A percentile compares a stretch with the other conserved stretches of the same genome.
Evolutionary conservation across 257 asterid genomes (phyloP).

Genomic region (Fraxinus americana): DNA sequence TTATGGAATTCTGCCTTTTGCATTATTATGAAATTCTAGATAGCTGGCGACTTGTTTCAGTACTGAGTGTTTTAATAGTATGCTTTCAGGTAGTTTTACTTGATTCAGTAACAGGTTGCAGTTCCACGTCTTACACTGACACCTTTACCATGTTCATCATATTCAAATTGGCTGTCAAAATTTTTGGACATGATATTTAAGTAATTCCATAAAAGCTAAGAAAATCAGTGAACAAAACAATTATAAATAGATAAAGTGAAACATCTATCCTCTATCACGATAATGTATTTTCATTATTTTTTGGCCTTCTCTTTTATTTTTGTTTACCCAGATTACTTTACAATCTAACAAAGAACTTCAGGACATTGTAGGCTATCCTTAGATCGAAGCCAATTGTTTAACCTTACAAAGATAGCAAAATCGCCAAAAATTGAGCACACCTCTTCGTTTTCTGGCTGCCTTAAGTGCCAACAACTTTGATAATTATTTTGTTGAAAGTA

Average conservation of each 20-base stretch:
- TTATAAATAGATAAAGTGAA: background rate
- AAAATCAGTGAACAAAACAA: background rate
- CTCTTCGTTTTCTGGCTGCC: background rate
- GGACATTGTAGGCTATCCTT: no score
- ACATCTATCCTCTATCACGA: background rate
- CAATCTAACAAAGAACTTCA: no score
- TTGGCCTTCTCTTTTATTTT: background rate
- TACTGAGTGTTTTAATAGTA: background rate
- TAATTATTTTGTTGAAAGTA: background rate
- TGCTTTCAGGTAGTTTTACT: background rate
- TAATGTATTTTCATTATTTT: background rate
- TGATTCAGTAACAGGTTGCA: background rate
- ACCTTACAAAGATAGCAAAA: no score
- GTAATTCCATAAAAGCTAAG: background rate
- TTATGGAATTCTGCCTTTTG: conserved; percentile 16
- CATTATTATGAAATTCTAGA: conserved; percentile 11
- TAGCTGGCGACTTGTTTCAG: background rate
- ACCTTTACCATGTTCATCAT: background rate
- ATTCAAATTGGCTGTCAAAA: background rate
- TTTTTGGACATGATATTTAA: background rate
- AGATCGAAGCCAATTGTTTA: no score
- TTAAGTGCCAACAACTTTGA: background rate
- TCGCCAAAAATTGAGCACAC: no score
- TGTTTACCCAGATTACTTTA: background rate
- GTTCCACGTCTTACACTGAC: background rate